A percentile compares a stretch with the other conserved stretches of the same genome.
phyloP scores from a whole-genome alignment of 2,329 filamentous ascomycete genomes.

The Penicillium fuscoglaucum region DNA sequence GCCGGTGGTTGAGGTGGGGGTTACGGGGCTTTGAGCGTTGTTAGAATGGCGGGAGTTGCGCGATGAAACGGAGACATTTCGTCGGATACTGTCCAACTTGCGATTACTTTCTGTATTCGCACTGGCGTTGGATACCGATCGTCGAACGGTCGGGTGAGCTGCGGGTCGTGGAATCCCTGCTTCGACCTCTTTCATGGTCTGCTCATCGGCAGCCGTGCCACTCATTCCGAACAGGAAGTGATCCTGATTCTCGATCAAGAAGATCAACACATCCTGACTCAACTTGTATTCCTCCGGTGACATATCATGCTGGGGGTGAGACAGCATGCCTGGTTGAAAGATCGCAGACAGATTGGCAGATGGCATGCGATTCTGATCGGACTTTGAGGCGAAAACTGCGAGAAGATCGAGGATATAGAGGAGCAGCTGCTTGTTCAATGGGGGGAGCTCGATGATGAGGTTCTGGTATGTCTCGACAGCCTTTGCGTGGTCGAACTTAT shows the following conservation, averaged over 20 bases:
- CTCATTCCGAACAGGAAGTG: constrained; percentile 98
- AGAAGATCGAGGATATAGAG: constrained; percentile 95
- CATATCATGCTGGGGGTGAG: constrained; percentile 94
- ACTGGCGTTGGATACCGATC: constrained; percentile 85
- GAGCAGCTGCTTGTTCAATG: constrained; percentile 87
- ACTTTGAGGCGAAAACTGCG: constrained; percentile 95
- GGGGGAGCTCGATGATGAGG: constrained; percentile 88
- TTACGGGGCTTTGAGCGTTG: constrained; percentile 66
- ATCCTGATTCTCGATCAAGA: constrained; percentile 97
- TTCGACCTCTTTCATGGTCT: constrained; percentile 66
- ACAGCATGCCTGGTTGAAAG: constrained; percentile 94
- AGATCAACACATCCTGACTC: constrained; percentile 95
- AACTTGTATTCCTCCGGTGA: constrained; percentile 88
- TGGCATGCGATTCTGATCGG: constrained; percentile 95
- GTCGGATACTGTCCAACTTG: constrained; percentile 71
- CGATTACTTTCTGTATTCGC: constrained; percentile 84
- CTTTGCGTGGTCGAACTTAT: constrained; percentile 69
- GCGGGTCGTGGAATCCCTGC: constrained; percentile 59
- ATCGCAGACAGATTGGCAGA: constrained; percentile 93
- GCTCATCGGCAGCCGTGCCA: constrained; percentile 94
- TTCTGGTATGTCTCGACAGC: constrained; percentile 84
- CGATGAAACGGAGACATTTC: constrained; percentile 93
- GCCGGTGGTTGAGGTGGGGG: constrained; percentile 56
- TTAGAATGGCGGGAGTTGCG: constrained; percentile 75
- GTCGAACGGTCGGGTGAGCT: constrained; percentile 57